Conservation (phyloP, 345 rosid species). For the Stellera chamaejasme region DNA sequence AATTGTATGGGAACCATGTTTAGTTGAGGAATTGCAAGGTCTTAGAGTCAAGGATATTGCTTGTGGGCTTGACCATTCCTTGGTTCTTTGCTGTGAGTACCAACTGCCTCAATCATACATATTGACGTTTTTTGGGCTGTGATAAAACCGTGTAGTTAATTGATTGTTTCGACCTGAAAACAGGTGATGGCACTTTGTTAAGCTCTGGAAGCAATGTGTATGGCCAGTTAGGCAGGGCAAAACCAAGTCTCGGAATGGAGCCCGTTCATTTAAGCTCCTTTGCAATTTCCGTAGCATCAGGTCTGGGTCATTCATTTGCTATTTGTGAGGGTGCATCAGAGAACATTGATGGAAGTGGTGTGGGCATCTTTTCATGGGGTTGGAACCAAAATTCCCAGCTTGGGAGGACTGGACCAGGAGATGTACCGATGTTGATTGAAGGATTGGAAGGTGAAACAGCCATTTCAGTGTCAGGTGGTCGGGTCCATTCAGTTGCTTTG, state of each 20-base stretch:
- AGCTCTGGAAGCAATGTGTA: conserved; percentile 78
- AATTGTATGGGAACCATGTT: conserved; percentile 69
- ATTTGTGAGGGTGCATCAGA: conserved; percentile 31
- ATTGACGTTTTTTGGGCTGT: not conserved
- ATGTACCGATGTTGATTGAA: conserved; percentile 36
- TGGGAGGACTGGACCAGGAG: conserved; percentile 58
- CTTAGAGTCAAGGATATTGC: conserved; percentile 55
- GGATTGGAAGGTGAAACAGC: conserved; percentile 45
- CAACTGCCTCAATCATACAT: not conserved
- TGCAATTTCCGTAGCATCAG: conserved; percentile 49
- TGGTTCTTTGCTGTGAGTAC: conserved; percentile 63
- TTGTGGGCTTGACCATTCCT: conserved; percentile 86
- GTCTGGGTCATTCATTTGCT: conserved; percentile 91
- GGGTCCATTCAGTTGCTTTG: conserved; percentile 63
- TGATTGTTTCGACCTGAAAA: conserved; percentile 13
- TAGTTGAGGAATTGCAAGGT: conserved; percentile 47
- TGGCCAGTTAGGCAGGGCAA: conserved; percentile 78
- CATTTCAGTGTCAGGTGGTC: conserved; percentile 54
- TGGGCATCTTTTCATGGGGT: conserved; percentile 64
- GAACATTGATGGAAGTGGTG: conserved; percentile 16
- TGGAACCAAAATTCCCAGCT: conserved; percentile 83
- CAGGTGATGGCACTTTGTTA: conserved; percentile 60
- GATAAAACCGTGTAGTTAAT: not conserved
- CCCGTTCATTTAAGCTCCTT: conserved; percentile 39
- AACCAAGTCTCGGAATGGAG: conserved; percentile 42